Percentiles rank a stretch among this genome's conserved stretches.
Evolutionary conservation across 2,329 filamentous ascomycete species (phyloP).

Genomic region (Mariannaea elegans): DNA sequence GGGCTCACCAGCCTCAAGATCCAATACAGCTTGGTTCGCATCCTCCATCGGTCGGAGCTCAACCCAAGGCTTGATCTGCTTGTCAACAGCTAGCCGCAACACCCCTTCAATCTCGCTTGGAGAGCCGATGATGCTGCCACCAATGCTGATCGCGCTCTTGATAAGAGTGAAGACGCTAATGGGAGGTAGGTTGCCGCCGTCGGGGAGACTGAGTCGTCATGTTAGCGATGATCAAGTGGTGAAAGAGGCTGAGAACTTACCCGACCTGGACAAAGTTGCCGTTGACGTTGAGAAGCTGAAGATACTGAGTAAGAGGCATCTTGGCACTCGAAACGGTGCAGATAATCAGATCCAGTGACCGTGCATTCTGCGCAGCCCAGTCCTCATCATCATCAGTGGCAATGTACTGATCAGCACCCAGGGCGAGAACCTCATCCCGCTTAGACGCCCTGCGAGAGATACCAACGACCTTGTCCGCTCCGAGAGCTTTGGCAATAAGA

Average conservation of each 20-base stretch:
- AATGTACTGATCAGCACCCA: conserved; percentile 66
- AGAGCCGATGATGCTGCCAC: conserved; percentile 57
- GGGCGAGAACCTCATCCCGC: conserved; percentile 60
- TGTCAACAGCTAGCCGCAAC: conserved; percentile 65
- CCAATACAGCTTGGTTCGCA: conserved; percentile 62
- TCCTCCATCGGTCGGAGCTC: conserved; percentile 63
- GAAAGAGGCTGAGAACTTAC: conserved; percentile 29
- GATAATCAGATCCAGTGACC: conserved; percentile 76
- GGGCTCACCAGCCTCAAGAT: conserved; percentile 63
- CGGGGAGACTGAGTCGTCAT: conserved; percentile 48
- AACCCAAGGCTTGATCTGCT: conserved; percentile 66
- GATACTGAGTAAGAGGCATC: conserved; percentile 71
- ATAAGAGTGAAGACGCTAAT: conserved; percentile 38
- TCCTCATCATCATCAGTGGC: conserved; percentile 60
- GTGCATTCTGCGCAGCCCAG: conserved; percentile 61
- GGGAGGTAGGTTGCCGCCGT: conserved; percentile 36
- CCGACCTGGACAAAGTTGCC: conserved; percentile 74
- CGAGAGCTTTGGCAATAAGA: conserved; percentile 72
- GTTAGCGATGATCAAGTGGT: conserved; percentile 50
- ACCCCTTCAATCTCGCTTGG: conserved; percentile 67
- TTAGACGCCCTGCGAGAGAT: conserved; percentile 66
- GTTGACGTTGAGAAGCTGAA: conserved; percentile 65
- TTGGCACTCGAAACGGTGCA: conserved; percentile 65
- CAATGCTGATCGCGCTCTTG: conserved; percentile 48
- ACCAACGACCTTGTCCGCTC: conserved; percentile 65